Base-by-base conservation (phyloP, 1,139 yeast genomes). In the Candida tetrigidarum region DNA sequence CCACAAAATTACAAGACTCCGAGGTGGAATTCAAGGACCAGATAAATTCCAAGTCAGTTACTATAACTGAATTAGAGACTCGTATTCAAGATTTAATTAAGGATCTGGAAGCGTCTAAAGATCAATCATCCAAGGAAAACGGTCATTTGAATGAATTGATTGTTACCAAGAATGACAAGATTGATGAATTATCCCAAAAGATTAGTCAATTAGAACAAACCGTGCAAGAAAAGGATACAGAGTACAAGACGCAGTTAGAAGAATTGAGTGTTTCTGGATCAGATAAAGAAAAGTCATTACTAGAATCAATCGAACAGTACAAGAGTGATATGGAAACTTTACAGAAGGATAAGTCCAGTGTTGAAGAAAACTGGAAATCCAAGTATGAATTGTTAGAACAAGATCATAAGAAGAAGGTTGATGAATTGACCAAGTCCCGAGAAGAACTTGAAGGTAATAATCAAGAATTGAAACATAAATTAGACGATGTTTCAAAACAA, bases 111-210 rank as follows among this genome's bases (percentile, higher is more conserved):
- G 26, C 25, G 8, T 15, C 15, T 7, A 14, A 30, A n/a, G 30
- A 32, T 20, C 22, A 25, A 9, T 18, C 10, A 4, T 12, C 10
- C 11, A 38, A 38, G 10, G 44, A 47, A 18, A 15, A 43, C 12
- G 15, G 12, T 2, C 20, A 30, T 16, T 41, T 43, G 18, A 33
- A 35, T 8, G 36, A 42, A n/a, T 39, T 42, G 29, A 18, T 41
- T 12, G 39, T 26, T 5, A 11, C 44, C 7, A 48, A 48, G 35
- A 42, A 37, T 16, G 19, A 25, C 10, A 9, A 40, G 10, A 29
- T 42, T 10, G 27, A 39, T 6, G 38, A 43, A 29, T 16, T 47
- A 15, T 15, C 25, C 9, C n/a, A 18, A 8, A 30, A 16, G 19
- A 5, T 39, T 12, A 11, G 9, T 5, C 22, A 44, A 36, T 28